Conservation (phyloP, 1,284 basidiomycete genomes). For the Wolfiporia cocos region DNA sequence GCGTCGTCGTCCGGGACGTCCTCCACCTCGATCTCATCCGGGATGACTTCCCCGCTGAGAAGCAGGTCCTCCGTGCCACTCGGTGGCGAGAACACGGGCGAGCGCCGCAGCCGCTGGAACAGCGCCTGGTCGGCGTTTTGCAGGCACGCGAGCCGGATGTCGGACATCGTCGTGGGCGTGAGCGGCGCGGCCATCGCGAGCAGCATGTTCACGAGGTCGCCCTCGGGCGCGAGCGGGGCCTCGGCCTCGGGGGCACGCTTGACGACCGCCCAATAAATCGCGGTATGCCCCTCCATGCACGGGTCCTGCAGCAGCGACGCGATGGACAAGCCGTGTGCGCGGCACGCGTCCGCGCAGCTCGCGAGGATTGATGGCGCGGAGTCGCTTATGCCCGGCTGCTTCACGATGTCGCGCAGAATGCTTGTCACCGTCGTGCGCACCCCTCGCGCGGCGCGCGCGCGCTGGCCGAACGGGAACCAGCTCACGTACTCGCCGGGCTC, state of each 20-base stretch:
- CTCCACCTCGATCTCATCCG: constrained; percentile 49
- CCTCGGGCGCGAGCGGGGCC: too few species aligned
- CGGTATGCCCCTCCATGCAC: constrained; percentile 56
- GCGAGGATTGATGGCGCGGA: constrained; percentile 28
- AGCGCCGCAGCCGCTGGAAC: constrained; percentile 53
- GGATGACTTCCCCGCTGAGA: constrained; percentile 41
- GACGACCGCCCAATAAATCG: constrained; percentile 67
- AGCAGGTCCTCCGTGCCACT: constrained; percentile 53
- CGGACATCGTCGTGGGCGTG: constrained; percentile 38
- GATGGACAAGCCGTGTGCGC: constrained; percentile 33
- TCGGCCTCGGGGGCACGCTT: constrained; percentile 24
- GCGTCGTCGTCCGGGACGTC: constrained; percentile 40
- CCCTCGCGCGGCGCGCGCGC: constrained; percentile 15
- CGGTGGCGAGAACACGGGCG: constrained; percentile 40
- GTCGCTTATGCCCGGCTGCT: constrained; percentile 18
- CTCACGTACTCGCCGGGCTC: constrained; percentile 9
- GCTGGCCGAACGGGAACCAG: constrained; percentile 18
- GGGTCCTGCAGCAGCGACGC: constrained; percentile 50
- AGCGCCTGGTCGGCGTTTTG: constrained; percentile 53
- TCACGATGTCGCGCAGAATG: constrained; percentile 25
- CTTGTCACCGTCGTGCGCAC: constrained; percentile 20
- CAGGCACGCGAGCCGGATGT: constrained; percentile 60
- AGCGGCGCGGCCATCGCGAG: constrained; percentile 52
- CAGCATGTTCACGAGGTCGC: constrained; percentile 39
- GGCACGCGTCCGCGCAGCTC: constrained; percentile 43